A percentile compares a stretch with the other conserved stretches of the same genome.
These are phyloP conservation scores for Trametes cinnabarina DNA, from an alignment of 768 basidiomycete species.

Conservation along the genomic window DNA sequence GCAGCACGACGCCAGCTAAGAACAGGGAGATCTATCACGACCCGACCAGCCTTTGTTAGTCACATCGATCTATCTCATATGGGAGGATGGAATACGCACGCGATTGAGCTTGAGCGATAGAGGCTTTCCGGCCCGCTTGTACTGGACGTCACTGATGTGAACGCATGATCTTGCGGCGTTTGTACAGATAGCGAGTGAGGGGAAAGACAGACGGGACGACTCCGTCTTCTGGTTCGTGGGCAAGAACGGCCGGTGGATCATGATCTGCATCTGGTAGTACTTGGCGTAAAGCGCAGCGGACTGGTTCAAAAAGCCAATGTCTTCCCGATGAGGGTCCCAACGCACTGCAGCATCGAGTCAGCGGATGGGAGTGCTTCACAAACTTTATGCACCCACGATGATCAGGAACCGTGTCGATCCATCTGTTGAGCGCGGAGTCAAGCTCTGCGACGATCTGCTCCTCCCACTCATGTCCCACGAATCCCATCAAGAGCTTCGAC, in stretches of 20 bases:
- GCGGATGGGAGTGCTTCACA: neutral
- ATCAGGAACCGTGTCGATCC: slow-evolving; percentile 59
- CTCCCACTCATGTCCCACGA: slow-evolving; percentile 41
- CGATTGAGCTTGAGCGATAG: slow-evolving; percentile 1
- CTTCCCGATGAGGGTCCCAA: slow-evolving; percentile 27
- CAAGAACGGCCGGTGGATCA: slow-evolving; percentile 79
- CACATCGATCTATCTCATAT: neutral
- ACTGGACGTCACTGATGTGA: slow-evolving; percentile 63
- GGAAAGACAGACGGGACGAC: slow-evolving; percentile 40
- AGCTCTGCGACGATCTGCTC: slow-evolving; percentile 56
- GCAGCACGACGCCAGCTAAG: slow-evolving; percentile 44
- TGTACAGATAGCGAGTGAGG: slow-evolving; percentile 79
- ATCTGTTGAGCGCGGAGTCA: slow-evolving; percentile 59
- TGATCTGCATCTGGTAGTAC: slow-evolving; percentile 56
- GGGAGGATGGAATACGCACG: neutral
- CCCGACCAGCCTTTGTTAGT: too few relatives aligned
- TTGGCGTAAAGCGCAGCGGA: slow-evolving; percentile 38
- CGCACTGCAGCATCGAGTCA: slow-evolving; percentile 19
- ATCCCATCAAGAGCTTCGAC: slow-evolving; percentile 35
- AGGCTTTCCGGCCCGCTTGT: neutral
- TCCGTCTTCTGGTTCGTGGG: slow-evolving; percentile 56
- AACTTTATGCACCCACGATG: slow-evolving; percentile 52
- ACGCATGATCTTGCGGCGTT: slow-evolving; percentile 77
- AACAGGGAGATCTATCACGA: slow-evolving; percentile 32
- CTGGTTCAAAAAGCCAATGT: slow-evolving; percentile 31